phyloP scores from a whole-genome alignment of 2,329 filamentous ascomycete genomes.

The Fusarium bulbicola region DNA sequence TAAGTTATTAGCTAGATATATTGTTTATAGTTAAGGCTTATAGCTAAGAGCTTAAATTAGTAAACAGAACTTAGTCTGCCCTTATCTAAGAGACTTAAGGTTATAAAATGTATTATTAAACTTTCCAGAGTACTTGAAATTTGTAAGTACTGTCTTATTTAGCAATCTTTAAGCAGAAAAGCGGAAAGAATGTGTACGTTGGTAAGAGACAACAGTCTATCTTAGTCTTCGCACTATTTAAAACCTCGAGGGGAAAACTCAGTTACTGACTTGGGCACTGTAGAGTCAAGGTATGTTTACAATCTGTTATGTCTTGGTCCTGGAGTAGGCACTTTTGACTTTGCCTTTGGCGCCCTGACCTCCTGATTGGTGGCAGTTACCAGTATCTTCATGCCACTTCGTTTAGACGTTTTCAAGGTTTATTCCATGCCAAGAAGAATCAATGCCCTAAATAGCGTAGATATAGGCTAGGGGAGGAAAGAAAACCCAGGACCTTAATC shows the following conservation, averaged over 20 bases:
- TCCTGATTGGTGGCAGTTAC: background rate
- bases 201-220: slow-evolving; percentile 27
- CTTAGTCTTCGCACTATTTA: slow-evolving; percentile 5
- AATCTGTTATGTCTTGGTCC: background rate
- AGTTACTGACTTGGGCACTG: background rate
- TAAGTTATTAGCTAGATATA: too few species aligned
- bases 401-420: fast-evolving
- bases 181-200: background rate
- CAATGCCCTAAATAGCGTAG: background rate
- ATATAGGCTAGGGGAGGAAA: too few species aligned
- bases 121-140: background rate
- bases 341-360: background rate
- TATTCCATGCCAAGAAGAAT: background rate
- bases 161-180: too few species aligned
- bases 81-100: slow-evolving; percentile 50
- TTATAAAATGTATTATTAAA: slow-evolving; percentile 47
- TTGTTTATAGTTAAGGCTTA: too few species aligned
- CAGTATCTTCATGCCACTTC: too few species aligned
- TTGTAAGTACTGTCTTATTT: background rate
- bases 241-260: slow-evolving; percentile 5
- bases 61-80: too few species aligned
- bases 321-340: background rate
- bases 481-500: too few species aligned
- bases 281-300: background rate
- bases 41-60: too few species aligned